phyloP scores from a whole-genome alignment of 2,329 filamentous ascomycete genomes.

The Aspergillus japonicus region DNA sequence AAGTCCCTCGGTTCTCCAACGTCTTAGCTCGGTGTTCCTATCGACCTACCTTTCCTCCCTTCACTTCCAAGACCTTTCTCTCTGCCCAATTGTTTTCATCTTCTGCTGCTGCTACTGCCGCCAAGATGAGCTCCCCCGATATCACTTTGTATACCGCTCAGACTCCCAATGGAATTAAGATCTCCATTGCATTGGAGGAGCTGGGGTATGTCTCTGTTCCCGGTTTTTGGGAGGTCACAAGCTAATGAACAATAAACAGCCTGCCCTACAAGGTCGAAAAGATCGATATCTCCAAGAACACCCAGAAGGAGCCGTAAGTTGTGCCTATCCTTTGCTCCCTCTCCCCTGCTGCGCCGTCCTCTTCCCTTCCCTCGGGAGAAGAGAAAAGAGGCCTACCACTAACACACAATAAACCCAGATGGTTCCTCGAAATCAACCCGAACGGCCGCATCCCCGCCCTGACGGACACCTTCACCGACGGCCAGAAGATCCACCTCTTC shows the following conservation, averaged over 20 bases:
- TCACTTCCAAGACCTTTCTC: background rate
- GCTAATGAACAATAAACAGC: conserved; percentile 22
- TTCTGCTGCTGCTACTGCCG: conserved; percentile 7
- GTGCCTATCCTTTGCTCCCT: background rate
- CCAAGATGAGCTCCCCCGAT: conserved; percentile 48
- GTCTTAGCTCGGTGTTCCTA: background rate
- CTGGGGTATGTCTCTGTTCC: conserved; percentile 52
- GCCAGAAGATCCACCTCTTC: conserved; percentile 71
- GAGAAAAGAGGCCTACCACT: too few species aligned
- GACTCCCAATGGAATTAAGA: conserved; percentile 89
- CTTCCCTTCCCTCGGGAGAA: too few species aligned
- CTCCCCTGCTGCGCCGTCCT: too few species aligned
- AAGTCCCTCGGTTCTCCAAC: background rate
- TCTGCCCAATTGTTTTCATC: background rate
- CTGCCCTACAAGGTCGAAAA: conserved; percentile 74
- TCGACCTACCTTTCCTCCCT: background rate
- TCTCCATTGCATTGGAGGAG: conserved; percentile 83
- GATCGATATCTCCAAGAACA: conserved; percentile 71
- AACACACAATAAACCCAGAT: conserved; percentile 41
- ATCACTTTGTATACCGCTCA: conserved; percentile 79
- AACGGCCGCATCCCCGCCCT: conserved; percentile 89
- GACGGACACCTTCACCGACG: conserved; percentile 74
- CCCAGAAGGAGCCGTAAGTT: conserved; percentile 67
- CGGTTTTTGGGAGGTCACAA: conserved; percentile 6
- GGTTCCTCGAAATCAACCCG: conserved; percentile 89